Evolutionary conservation across 176 grass and related monocot genomes (phyloP).

Genomic region (Echinochloa phyllopogon): DNA sequence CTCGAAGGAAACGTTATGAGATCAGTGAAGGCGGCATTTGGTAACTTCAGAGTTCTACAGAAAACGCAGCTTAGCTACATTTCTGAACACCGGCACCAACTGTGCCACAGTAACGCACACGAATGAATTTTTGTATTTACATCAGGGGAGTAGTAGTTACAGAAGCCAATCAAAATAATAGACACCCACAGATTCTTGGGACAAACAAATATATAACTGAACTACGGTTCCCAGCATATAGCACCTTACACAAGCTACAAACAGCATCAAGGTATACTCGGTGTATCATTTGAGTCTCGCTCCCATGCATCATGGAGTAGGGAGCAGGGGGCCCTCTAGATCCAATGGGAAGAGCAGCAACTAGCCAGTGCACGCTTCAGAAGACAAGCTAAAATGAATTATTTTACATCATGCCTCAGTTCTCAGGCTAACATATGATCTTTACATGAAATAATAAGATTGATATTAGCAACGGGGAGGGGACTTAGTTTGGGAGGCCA

Average conservation of each 20-base stretch:
- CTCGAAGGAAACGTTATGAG: background rate
- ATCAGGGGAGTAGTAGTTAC: slow-evolving; percentile 30
- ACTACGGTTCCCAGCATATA: background rate
- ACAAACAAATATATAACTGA: slow-evolving; percentile 8
- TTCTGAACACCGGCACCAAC: background rate
- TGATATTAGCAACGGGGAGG: slow-evolving; percentile 7
- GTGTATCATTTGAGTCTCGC: background rate
- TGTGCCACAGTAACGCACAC: background rate
- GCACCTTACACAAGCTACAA: slow-evolving; percentile 15
- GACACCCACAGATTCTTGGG: slow-evolving; percentile 1
- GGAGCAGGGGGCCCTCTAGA: background rate
- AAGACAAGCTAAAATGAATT: slow-evolving; percentile 22
- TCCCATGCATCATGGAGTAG: slow-evolving; percentile 1
- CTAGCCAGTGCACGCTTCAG: background rate
- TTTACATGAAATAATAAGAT: slow-evolving; percentile 46
- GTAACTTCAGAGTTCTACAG: background rate
- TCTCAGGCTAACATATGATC: slow-evolving; percentile 23
- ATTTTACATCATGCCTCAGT: slow-evolving; percentile 23
- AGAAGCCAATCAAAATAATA: slow-evolving; percentile 21
- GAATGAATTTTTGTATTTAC: slow-evolving; percentile 25
- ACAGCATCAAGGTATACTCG: background rate
- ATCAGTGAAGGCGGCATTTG: background rate
- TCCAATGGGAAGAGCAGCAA: background rate
- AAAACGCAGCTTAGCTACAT: background rate
- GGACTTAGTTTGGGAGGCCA: slow-evolving; percentile 2